These are phyloP conservation scores for Stagonosporopsis rhizophila DNA, from an alignment of 2,329 filamentous ascomycete genomes.

Conservation along the genomic window DNA sequence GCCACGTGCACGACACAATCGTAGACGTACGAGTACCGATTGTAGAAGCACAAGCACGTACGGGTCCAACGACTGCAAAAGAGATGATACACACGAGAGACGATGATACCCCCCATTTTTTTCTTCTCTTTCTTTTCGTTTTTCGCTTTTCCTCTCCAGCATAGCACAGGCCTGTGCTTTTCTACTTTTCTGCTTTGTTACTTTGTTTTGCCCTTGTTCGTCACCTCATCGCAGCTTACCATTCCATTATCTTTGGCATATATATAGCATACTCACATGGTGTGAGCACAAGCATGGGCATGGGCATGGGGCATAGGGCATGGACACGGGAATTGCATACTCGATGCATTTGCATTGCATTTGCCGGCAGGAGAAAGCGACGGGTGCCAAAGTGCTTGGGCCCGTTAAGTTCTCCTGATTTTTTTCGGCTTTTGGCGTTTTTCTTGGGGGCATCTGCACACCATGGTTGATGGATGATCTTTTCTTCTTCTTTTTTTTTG, in stretches of 20 bases:
- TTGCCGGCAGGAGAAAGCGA: constrained; percentile 29
- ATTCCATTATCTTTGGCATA: constrained; percentile 24
- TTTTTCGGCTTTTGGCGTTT: constrained; percentile 41
- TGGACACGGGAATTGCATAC: too few relatives aligned
- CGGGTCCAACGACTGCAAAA: constrained; percentile 2
- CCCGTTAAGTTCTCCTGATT: constrained; percentile 32
- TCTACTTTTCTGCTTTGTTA: too few relatives aligned
- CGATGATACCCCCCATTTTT: constrained; percentile 33
- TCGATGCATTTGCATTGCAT: constrained; percentile 16
- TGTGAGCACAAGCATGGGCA: not conserved
- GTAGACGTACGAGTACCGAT: not conserved
- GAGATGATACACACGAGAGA: constrained; percentile 24
- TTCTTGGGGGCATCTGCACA: too few relatives aligned
- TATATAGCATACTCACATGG: constrained; percentile 21
- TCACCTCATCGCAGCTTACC: too few relatives aligned
- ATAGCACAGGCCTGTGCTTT: not conserved
- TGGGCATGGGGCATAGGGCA: constrained; percentile 33
- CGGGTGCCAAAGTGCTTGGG: constrained; percentile 50
- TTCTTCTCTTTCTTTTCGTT: too few relatives aligned
- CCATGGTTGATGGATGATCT: too few relatives aligned
- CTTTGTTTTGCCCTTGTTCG: too few relatives aligned
- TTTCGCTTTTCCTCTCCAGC: not conserved
- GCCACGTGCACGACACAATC: constrained; percentile 1
- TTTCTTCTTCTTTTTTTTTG: too few relatives aligned
- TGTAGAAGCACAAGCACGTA: not conserved